Percentiles rank a stretch among this genome's conserved stretches.
Evolutionary conservation across 2,329 filamentous ascomycete species (phyloP).

Genomic region (Aspergillus sp.): DNA sequence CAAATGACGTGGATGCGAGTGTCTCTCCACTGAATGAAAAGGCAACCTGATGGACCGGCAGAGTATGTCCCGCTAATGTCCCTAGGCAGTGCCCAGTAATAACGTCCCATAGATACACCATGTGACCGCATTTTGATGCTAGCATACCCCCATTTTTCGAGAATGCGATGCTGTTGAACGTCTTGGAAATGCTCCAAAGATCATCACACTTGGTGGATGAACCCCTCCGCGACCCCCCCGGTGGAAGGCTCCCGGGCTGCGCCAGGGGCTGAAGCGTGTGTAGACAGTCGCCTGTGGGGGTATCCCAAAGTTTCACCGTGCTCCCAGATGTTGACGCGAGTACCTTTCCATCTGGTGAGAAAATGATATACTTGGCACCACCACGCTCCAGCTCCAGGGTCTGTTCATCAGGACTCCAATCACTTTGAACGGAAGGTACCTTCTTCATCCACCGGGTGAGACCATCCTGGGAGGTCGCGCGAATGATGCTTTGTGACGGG

Average conservation of each 20-base stretch:
- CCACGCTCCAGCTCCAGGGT: background rate
- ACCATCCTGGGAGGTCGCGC: conserved; percentile 26
- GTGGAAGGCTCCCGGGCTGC: background rate
- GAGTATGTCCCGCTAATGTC: conserved; percentile 5
- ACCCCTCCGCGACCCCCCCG: no score
- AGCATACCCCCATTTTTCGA: background rate
- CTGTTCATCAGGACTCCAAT: background rate
- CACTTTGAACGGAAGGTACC: background rate
- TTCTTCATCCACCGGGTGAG: conserved; percentile 2
- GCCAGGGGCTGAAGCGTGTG: background rate
- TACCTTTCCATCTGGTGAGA: background rate
- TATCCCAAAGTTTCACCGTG: background rate
- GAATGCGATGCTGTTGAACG: background rate
- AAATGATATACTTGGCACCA: background rate
- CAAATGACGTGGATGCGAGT: conserved; percentile 9
- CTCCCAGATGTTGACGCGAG: conserved; percentile 4
- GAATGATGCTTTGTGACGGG: conserved; percentile 31
- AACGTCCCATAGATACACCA: background rate
- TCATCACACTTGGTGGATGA: background rate
- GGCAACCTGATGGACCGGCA: conserved; percentile 16
- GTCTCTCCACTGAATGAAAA: conserved; percentile 24
- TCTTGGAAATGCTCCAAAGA: background rate
- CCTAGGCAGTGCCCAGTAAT: background rate
- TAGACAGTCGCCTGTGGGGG: background rate
- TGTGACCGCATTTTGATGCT: background rate